Evolutionary conservation across 805 yeast species (phyloP).

Genomic region (Kurtzmaniella cleridarum): DNA sequence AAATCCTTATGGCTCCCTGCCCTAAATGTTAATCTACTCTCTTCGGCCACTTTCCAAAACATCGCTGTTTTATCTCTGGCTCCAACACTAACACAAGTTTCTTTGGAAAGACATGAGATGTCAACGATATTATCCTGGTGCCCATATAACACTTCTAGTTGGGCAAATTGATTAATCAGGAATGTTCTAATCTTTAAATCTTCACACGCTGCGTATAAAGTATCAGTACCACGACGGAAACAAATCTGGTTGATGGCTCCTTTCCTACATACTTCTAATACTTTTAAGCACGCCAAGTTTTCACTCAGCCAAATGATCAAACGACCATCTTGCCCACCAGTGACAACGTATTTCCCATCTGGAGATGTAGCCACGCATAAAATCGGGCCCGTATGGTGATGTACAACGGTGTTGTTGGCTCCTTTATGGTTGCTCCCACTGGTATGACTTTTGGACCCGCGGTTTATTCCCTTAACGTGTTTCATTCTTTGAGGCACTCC

Average conservation of each 20-base stretch:
- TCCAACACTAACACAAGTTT: constrained; percentile 94
- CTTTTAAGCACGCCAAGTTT: constrained; percentile 67
- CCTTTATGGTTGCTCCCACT: constrained; percentile 26
- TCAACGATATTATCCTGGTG: constrained; percentile 89
- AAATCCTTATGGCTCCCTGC: constrained; percentile 70
- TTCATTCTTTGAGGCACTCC: constrained; percentile 53
- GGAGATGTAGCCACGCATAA: constrained; percentile 77
- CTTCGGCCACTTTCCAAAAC: constrained; percentile 96
- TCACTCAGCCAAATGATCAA: constrained; percentile 85
- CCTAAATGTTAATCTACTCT: constrained; percentile 85
- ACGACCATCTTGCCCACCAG: constrained; percentile 84
- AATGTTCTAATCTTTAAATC: constrained; percentile 87
- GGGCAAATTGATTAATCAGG: constrained; percentile 79
- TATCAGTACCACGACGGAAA: constrained; percentile 78
- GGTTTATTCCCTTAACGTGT: constrained; percentile 47
- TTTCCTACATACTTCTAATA: constrained; percentile 55
- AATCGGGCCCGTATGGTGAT: constrained; percentile 76
- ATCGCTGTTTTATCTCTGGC: constrained; percentile 91
- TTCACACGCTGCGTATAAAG: constrained; percentile 86
- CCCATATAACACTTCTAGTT: constrained; percentile 87
- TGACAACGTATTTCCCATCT: constrained; percentile 82
- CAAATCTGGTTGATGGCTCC: constrained; percentile 68
- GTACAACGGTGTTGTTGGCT: constrained; percentile 10
- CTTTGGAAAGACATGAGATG: constrained; percentile 74
- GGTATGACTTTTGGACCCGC: too few relatives aligned